Percentiles rank a stretch among this genome's conserved stretches.
phyloP scores from a whole-genome alignment of 2,329 filamentous ascomycete species.

The Aspergillus ustus region DNA sequence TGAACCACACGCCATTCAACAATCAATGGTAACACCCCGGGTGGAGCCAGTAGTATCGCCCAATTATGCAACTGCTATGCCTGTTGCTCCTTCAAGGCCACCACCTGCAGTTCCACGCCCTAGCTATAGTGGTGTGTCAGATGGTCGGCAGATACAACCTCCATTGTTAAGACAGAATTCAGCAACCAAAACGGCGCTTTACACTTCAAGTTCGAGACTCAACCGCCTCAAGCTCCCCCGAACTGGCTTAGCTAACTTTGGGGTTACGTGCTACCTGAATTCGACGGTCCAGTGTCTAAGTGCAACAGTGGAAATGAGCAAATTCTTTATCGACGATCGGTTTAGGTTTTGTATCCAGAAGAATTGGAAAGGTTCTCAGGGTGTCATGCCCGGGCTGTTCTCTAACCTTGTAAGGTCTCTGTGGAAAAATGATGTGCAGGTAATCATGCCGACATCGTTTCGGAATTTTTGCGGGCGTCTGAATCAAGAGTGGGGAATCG shows the following conservation, averaged over 20 bases:
- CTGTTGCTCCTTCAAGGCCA: constrained; percentile 66
- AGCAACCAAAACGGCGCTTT: constrained; percentile 49
- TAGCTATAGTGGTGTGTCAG: constrained; percentile 81
- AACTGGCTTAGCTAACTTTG: constrained; percentile 79
- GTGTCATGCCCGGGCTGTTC: constrained; percentile 65
- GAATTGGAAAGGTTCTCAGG: constrained; percentile 69
- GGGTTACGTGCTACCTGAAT: constrained; percentile 89
- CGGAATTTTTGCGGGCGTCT: constrained; percentile 68
- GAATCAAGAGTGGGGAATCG: constrained; percentile 71
- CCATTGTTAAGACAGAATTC: constrained; percentile 51
- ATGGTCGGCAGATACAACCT: constrained; percentile 56
- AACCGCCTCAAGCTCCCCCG: constrained; percentile 58
- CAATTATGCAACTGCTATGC: constrained; percentile 53
- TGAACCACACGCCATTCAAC: constrained; percentile 64
- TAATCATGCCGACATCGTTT: constrained; percentile 64
- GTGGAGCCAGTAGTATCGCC: constrained; percentile 32
- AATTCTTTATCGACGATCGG: constrained; percentile 67
- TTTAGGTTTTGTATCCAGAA: constrained; percentile 64
- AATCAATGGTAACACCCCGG: constrained; percentile 59
- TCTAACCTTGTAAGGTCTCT: constrained; percentile 64
- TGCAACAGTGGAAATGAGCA: constrained; percentile 67
- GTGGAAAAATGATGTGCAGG: constrained; percentile 63
- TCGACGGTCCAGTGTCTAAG: constrained; percentile 84
- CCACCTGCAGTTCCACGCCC: constrained; percentile 68
- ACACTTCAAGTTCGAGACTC: constrained; percentile 47